phyloP scores from a whole-genome alignment of 148 eudicot genomes.

The Hydrangea macrophylla region DNA sequence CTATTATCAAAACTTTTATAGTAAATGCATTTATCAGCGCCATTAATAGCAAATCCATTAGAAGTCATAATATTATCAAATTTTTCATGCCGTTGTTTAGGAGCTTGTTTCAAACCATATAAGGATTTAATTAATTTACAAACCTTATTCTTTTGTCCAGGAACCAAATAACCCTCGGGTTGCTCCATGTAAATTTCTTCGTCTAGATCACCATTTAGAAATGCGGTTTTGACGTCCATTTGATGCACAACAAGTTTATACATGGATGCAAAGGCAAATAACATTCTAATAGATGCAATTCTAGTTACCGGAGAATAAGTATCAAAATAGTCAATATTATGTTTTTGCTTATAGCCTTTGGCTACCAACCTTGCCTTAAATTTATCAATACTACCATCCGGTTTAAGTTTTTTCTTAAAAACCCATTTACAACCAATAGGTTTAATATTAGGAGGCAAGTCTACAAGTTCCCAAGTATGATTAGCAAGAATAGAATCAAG shows the following conservation, averaged over 20 bases:
- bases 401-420: constrained; percentile 4
- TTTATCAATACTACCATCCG: constrained; percentile 6
- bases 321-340: constrained; percentile 5
- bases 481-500: constrained; percentile 6
- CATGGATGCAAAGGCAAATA: background rate
- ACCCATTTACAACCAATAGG: constrained; percentile 7
- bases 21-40: too few species aligned
- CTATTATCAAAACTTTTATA: too few species aligned
- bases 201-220: too few species aligned
- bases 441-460: background rate
- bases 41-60: too few species aligned
- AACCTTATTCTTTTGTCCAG: background rate
- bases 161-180: background rate
- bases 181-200: too few species aligned
- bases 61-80: too few species aligned
- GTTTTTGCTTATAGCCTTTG: constrained; percentile 9
- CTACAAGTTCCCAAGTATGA: constrained; percentile 5
- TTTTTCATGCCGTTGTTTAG: background rate
- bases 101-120: constrained; percentile 3
- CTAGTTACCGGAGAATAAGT: background rate
- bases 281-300: background rate
- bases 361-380: constrained; percentile 11
- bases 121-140: background rate
- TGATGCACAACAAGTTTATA: constrained; percentile 5
- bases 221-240: constrained; percentile 12